Evolutionary conservation across 2,329 filamentous ascomycete species (phyloP), one percentile per base, ranked within the genome.

Genomic region (Myotisia sp.): DNA sequence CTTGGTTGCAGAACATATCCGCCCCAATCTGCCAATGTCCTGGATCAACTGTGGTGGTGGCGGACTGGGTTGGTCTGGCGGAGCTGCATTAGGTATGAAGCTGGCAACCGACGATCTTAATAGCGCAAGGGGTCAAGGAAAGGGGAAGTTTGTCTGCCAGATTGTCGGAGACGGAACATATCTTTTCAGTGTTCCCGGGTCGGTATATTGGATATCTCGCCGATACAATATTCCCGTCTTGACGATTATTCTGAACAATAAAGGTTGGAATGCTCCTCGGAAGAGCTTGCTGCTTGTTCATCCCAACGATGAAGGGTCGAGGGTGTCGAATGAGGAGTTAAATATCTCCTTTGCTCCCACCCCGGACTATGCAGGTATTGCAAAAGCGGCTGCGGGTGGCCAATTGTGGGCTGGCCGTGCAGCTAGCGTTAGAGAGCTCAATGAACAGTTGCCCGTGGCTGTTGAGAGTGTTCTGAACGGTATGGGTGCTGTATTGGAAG

Each of bases 1-100:
- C 0, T 68, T 74, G 18, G 74, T 85, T 1, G 67, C 72, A 17
- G 79, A 90, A 44, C 79, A 85, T 43, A 59, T 90, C 5, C 74
- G 75, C 46, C 68, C 74, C 2, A 74, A 67, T 0, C 49, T 73
- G 0, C 80, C 81, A 0, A 79, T 79, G 0, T 74, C 72, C 0
- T 85, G 77, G 77, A 73, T 87, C 47, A 86, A 85, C 52, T 86
- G 80, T 50, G 81, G 81, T 1, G 81, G 78, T 1, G 81, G 79
- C 9, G 82, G 82, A 2, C 71, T 87, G 0, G 81, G 81, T 2
- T 87, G 81, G 81, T 80, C 74, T 7, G 81, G 80, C 9, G 81
- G 82, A 9, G 81, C 63, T 34, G 76, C 78, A 0, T 54, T 87
- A 3, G 82, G 81, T 2, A 76, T 86, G 49, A 85, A 86, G 51